Conservation (phyloP, 495 filamentous ascomycete species). For the Aspergillus cristatus region DNA sequence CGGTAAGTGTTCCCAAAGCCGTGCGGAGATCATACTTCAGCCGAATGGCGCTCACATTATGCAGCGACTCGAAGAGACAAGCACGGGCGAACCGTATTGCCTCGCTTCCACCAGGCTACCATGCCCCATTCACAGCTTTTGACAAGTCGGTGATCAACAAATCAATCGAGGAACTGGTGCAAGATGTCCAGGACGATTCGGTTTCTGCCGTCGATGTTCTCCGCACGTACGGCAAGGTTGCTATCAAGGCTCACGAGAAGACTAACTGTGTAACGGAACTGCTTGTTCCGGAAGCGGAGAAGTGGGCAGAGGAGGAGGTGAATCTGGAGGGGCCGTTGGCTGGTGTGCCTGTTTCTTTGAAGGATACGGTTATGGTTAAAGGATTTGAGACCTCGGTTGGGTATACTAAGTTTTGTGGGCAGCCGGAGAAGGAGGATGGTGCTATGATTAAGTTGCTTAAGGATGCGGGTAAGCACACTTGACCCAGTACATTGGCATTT, state of each 20-base stretch:
- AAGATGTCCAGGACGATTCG: slow-evolving; percentile 61
- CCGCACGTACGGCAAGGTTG: slow-evolving; percentile 81
- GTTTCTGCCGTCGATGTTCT: slow-evolving; percentile 65
- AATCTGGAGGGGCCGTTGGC: slow-evolving; percentile 79
- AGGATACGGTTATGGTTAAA: slow-evolving; percentile 76
- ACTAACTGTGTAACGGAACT: slow-evolving; percentile 93
- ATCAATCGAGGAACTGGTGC: slow-evolving; percentile 68
- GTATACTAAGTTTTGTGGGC: slow-evolving; percentile 58
- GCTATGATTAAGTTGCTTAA: slow-evolving; percentile 69
- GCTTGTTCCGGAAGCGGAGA: slow-evolving; percentile 68
- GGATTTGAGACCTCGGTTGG: slow-evolving; percentile 86
- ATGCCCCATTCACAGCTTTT: slow-evolving; percentile 43
- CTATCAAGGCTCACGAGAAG: slow-evolving; percentile 72
- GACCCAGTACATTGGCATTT: no score
- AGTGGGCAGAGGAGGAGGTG: slow-evolving; percentile 60
- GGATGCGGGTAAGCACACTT: slow-evolving; percentile 71
- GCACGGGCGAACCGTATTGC: slow-evolving; percentile 62
- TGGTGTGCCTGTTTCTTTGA: slow-evolving; percentile 81
- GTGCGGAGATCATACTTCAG: not conserved
- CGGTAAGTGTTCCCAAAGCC: slow-evolving; percentile 29
- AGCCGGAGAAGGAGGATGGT: slow-evolving; percentile 58
- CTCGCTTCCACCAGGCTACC: slow-evolving; percentile 57
- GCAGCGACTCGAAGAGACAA: slow-evolving; percentile 69
- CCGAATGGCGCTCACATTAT: slow-evolving; percentile 2
- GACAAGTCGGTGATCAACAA: slow-evolving; percentile 62